A percentile compares a stretch with the other conserved stretches of the same genome.
These are phyloP conservation scores for Testicularia cyperi DNA, from an alignment of 1,284 basidiomycete genomes.

Conservation along the genomic window DNA sequence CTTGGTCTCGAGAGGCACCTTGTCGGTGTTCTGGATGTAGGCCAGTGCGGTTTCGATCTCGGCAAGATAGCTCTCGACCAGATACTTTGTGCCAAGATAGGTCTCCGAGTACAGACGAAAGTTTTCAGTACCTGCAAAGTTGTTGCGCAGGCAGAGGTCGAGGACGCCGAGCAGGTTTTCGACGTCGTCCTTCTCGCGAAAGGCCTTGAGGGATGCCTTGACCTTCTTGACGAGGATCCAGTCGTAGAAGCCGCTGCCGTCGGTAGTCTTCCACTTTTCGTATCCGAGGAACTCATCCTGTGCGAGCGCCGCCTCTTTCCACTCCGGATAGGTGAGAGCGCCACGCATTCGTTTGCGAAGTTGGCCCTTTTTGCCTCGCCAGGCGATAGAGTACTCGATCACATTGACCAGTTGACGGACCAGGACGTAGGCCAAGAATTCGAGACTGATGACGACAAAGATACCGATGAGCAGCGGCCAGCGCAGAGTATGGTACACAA, in stretches of 20 bases:
- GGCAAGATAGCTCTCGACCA: constrained; percentile 49
- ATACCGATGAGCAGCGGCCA: constrained; percentile 68
- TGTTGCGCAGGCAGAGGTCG: constrained; percentile 85
- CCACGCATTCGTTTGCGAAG: constrained; percentile 74
- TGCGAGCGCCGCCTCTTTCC: constrained; percentile 77
- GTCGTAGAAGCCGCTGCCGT: constrained; percentile 54
- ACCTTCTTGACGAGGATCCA: constrained; percentile 59
- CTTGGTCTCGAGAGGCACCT: constrained; percentile 81
- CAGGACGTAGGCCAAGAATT: constrained; percentile 80
- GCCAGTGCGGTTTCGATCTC: constrained; percentile 45
- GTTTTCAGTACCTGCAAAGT: constrained; percentile 93
- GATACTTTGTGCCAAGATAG: constrained; percentile 61
- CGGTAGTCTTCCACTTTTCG: constrained; percentile 53
- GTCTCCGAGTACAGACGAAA: constrained; percentile 84
- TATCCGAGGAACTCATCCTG: constrained; percentile 68
- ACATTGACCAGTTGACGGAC: constrained; percentile 78
- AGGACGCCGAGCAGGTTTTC: constrained; percentile 80
- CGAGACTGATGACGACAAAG: constrained; percentile 77
- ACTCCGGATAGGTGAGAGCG: constrained; percentile 73
- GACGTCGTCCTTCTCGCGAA: constrained; percentile 72
- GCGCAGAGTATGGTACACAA: constrained; percentile 47
- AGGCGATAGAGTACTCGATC: constrained; percentile 62
- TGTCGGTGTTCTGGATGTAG: constrained; percentile 54
- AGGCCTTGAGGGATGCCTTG: constrained; percentile 63
- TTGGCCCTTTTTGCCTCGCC: constrained; percentile 79